A percentile compares a stretch with the other conserved stretches of the same genome.
phyloP scores from a whole-genome alignment of 1,284 basidiomycete species.

The Leccinum subfulvum region DNA sequence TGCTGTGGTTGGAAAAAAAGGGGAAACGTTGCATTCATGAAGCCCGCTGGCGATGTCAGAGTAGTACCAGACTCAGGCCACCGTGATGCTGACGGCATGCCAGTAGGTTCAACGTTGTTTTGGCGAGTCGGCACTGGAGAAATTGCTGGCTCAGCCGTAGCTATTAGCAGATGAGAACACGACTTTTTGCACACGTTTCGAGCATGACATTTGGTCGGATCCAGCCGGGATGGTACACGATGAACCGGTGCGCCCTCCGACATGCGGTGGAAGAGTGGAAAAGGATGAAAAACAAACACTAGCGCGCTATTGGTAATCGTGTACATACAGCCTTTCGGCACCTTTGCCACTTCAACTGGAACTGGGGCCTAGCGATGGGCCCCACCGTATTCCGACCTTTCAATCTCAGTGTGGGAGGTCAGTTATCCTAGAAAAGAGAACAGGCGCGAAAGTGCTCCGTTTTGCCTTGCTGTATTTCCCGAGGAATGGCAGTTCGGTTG shows the following conservation, averaged over 20 bases:
- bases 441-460: constrained; percentile 47
- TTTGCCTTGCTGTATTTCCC: constrained; percentile 44
- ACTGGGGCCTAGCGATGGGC: neutral
- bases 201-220: neutral
- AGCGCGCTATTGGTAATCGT: neutral
- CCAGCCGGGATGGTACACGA: neutral
- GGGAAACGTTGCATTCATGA: constrained; percentile 21
- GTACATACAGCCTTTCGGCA: neutral
- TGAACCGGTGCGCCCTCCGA: neutral
- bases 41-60: neutral
- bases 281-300: neutral
- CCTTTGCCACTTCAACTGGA: neutral
- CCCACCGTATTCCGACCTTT: neutral
- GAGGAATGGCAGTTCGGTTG: constrained; percentile 43
- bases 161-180: neutral
- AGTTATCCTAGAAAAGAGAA: constrained; percentile 26
- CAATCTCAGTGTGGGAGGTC: neutral
- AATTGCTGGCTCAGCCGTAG: neutral
- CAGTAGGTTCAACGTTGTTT: neutral
- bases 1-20: neutral
- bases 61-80: too few species aligned
- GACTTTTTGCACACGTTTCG: neutral
- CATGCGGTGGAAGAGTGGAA: neutral
- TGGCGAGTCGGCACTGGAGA: neutral
- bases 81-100: too few species aligned